Evolutionary conservation across 1,139 yeast genomes (phyloP), one percentile per base, ranked within the genome.

Genomic region (Pichia sp.): DNA sequence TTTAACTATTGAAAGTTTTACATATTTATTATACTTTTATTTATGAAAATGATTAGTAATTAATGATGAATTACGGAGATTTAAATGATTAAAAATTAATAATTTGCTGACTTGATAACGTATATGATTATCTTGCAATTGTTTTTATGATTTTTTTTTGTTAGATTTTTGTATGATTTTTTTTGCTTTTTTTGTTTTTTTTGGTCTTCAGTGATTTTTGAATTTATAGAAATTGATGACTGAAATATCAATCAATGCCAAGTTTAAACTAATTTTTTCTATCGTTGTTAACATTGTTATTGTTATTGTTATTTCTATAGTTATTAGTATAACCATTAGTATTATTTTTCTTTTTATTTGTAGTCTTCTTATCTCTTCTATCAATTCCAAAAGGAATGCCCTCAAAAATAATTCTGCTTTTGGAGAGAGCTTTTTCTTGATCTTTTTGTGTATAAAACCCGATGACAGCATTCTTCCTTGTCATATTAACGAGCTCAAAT

Each of bases 321-420:
- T 33, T 33, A n/a, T 33, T 42, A 12, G 38, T 42, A 30, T 22
- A 35, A 28, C 25, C n/a, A 6, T 25, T 33, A 7, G 12, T 33
- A 27, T 39, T 39, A 20, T 35, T 40, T 31, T 31, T 36, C 23
- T 40, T 49, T 30, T 36, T 42, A 12, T 33, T 30, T 5, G 12
- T 30, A 6, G 9, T 7, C 20, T 26, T 37, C 11, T 34, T 42
- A 11, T 42, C 42, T 28, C 42, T 45, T 4, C 23, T 36, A 12
- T 45, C 45, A 31, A 45, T 39, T 9, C 23, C 23, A n/a, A 37
- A 39, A 3, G 35, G 34, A 22, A 37, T 29, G n/a, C 36, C 38
- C 31, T 34, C 29, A 30, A 38, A 32, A n/a, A 29, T n/a, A 24
- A 42, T 36, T 9, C 32, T 39, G 20, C 42, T 41, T 35, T 37